A percentile compares a stretch with the other conserved stretches of the same genome.
Evolutionary conservation across 768 basidiomycete genomes (phyloP).

Genomic region (Trametopsis cervina): DNA sequence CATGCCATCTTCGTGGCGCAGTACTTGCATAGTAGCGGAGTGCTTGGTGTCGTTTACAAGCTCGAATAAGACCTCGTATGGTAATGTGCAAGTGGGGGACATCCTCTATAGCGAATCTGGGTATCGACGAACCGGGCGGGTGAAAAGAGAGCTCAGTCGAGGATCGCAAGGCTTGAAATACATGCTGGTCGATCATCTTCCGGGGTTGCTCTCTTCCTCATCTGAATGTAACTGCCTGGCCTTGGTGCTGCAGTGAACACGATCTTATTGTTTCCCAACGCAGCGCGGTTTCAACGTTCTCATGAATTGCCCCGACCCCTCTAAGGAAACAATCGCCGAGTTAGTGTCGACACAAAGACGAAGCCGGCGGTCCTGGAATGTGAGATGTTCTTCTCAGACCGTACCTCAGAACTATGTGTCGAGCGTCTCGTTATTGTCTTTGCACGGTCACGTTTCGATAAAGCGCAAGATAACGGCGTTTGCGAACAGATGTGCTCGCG

Average conservation of each 20-base stretch:
- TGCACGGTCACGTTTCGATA: conserved; percentile 1
- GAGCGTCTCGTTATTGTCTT: conserved; percentile 11
- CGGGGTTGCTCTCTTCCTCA: background rate
- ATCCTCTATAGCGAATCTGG: conserved; percentile 5
- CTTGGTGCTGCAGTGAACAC: background rate
- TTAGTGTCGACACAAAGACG: too few relatives aligned
- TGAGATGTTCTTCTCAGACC: too few relatives aligned
- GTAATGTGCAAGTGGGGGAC: conserved; percentile 40
- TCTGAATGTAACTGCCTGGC: background rate
- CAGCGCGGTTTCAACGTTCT: background rate
- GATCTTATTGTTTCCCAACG: conserved; percentile 4
- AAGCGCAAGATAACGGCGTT: background rate
- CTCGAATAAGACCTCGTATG: conserved; percentile 49
- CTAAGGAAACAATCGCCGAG: too few relatives aligned
- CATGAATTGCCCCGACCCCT: background rate
- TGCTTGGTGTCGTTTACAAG: conserved; percentile 40
- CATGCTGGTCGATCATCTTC: background rate
- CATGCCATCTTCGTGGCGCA: conserved; percentile 23
- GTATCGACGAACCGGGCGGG: background rate
- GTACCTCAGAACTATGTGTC: background rate
- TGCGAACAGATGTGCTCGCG: background rate
- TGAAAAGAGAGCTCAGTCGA: background rate
- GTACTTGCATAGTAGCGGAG: conserved; percentile 33
- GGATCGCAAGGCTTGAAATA: conserved; percentile 1
- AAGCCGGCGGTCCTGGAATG: background rate